Percentiles rank a stretch among this genome's conserved stretches.
Conservation (phyloP, 139 green algal genomes). For the Mesostigma viride region DNA sequence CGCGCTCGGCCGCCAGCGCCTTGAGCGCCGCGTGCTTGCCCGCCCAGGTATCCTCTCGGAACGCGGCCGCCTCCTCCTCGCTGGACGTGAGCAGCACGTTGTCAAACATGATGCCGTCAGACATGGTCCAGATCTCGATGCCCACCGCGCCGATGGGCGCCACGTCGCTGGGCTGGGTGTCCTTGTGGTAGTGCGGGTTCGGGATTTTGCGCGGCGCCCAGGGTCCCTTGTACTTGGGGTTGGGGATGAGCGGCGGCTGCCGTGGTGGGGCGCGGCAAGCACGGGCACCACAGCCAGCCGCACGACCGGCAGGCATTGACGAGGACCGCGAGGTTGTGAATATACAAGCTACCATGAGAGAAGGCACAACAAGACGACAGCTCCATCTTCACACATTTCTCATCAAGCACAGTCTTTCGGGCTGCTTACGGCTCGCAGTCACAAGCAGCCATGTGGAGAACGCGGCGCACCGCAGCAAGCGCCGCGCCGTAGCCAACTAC, state of each 20-base stretch:
- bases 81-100: slow-evolving; percentile 40
- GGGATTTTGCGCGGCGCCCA: slow-evolving; percentile 56
- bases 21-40: slow-evolving; percentile 24
- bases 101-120: slow-evolving; percentile 42
- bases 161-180: slow-evolving; percentile 53
- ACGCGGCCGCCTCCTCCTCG: slow-evolving; percentile 21
- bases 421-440: no score
- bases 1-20: slow-evolving; percentile 15
- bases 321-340: no score
- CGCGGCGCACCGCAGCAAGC: no score
- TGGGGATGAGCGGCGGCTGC: slow-evolving; percentile 13
- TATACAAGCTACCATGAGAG: no score
- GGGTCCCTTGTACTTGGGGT: slow-evolving; percentile 17
- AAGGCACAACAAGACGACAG: no score
- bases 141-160: slow-evolving; percentile 57
- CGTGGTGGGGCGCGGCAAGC: no score
- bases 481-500: no score
- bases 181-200: slow-evolving; percentile 62
- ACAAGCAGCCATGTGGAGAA: no score
- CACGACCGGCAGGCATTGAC: no score
- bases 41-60: slow-evolving; percentile 21
- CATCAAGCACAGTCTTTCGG: no score
- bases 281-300: no score
- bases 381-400: no score
- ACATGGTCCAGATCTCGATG: slow-evolving; percentile 76